Evolutionary conservation across 257 asterid genomes (phyloP), one percentile per base, ranked within the genome.

Genomic region (Sherardia arvensis): DNA sequence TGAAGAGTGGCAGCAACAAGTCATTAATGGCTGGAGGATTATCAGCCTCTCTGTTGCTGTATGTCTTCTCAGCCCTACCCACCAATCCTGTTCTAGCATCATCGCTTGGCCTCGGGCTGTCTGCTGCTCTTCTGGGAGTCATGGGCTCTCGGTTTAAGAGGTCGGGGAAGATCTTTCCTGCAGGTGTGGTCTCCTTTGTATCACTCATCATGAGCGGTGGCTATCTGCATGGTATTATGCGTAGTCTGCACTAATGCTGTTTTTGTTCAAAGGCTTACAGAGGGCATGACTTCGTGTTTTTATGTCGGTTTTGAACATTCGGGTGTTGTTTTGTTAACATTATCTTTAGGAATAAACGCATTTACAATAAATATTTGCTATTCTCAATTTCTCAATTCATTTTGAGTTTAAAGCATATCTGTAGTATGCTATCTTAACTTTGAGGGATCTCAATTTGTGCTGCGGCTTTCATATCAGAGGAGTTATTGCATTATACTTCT

Each of bases 191-290:
- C 71, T 81, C 97, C 32, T 28, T 81, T 15, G 85, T 70, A 5
- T 92, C 99, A 32, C 63, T 92, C 4, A 69, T 89, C 62, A 92
- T 92, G 99, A 87, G 75, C 1, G 95, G 85, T 59, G 99, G 99
- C 51, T 89, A 92, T 74, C 25, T 89, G 76, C 97, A 92, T 33
- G 97, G 99, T 8, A 84, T 89, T 45, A 36, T 89, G 51, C 97
- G 94, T 53, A 71, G 88, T 61, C 55, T 70, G 5, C 95, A 85
- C 61, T 89, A 65, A 47, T 14, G 11, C 34, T 28, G 43, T n/a
- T 58, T 28, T 30, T 26, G 27, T 21, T 29, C 43, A 7, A 32
- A 47, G 20, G 21, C 53, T 32, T 53, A 30, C 26, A 3, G 48
- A 36, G 4, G 62, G 34, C 15, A 45, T 53, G 23, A 10, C 23